phyloP scores from a whole-genome alignment of 2,329 filamentous ascomycete species.

The Fusarium sp. region DNA sequence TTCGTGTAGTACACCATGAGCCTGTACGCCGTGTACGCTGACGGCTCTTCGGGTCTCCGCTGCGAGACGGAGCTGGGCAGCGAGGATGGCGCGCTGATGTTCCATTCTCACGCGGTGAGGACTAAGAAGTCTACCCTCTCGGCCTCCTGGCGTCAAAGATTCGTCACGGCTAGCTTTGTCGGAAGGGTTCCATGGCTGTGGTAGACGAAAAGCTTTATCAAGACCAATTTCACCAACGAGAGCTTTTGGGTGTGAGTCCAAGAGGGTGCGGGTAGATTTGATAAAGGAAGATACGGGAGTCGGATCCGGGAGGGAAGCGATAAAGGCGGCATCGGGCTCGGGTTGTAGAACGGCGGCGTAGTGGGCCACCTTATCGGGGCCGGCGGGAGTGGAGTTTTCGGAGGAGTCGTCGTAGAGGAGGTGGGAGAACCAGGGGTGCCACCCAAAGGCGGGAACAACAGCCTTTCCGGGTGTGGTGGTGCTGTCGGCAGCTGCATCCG shows the following conservation, averaged over 20 bases:
- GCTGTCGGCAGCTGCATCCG: slow-evolving; percentile 63
- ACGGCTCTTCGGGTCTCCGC: slow-evolving; percentile 74
- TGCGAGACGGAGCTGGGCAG: slow-evolving; percentile 77
- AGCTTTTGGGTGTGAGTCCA: slow-evolving; percentile 70
- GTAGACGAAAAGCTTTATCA: slow-evolving; percentile 82
- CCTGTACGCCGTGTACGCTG: slow-evolving; percentile 80
- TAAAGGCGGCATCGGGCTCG: slow-evolving; percentile 56
- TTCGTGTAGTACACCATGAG: slow-evolving; percentile 78
- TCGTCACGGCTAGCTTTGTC: slow-evolving; percentile 43
- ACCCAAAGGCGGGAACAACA: slow-evolving; percentile 80
- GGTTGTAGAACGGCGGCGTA: slow-evolving; percentile 77
- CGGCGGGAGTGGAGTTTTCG: slow-evolving; percentile 38
- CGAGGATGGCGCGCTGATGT: slow-evolving; percentile 76
- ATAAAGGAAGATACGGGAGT: slow-evolving; percentile 70
- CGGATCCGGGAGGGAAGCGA: slow-evolving; percentile 68
- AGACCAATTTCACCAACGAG: slow-evolving; percentile 83
- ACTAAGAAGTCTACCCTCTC: slow-evolving; percentile 76
- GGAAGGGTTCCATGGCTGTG: slow-evolving; percentile 64
- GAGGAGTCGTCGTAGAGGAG: slow-evolving; percentile 75
- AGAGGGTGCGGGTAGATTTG: slow-evolving; percentile 63
- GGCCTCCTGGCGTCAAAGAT: slow-evolving; percentile 73
- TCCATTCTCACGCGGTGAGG: slow-evolving; percentile 74
- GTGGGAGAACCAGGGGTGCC: slow-evolving; percentile 90
- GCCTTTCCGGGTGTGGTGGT: slow-evolving; percentile 56
- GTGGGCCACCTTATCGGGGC: slow-evolving; percentile 63